Conservation (phyloP, 176 grass and related monocot genomes). For the Musa itinerans region DNA sequence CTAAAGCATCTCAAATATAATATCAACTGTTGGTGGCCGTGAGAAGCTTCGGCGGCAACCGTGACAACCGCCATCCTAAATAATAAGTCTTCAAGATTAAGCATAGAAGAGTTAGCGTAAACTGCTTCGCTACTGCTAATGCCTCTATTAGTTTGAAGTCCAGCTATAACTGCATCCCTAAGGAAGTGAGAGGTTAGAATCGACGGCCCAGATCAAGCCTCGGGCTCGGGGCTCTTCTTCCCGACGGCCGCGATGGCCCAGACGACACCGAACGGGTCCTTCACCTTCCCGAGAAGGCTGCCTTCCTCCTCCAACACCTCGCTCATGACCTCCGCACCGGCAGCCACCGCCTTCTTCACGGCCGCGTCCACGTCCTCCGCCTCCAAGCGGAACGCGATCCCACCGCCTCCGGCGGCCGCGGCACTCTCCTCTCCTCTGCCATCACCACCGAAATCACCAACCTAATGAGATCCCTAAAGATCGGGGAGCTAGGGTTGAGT, state of each 20-base stretch:
- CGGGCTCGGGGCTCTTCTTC: not conserved
- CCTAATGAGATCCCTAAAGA: too few relatives aligned
- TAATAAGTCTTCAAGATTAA: too few relatives aligned
- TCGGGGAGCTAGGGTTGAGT: too few relatives aligned
- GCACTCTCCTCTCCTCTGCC: constrained; percentile 12
- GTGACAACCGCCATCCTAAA: too few relatives aligned
- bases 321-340: constrained; percentile 28
- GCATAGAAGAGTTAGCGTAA: too few relatives aligned
- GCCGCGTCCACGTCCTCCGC: constrained; percentile 32
- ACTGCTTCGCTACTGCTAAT: too few relatives aligned
- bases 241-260: constrained; percentile 29
- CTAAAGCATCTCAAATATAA: too few relatives aligned
- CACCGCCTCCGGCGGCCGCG: not conserved
- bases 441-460: not conserved
- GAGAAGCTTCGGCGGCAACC: too few relatives aligned
- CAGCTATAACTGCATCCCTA: too few relatives aligned
- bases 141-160: too few relatives aligned
- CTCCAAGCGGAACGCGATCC: constrained; percentile 26
- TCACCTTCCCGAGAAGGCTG: constrained; percentile 17
- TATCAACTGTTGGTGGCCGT: too few relatives aligned
- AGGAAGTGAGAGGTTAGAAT: too few relatives aligned
- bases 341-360: constrained; percentile 21
- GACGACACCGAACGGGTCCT: constrained; percentile 45
- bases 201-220: not conserved
- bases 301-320: constrained; percentile 29